A percentile compares a stretch with the other conserved stretches of the same genome.
Conservation (phyloP, 1,284 basidiomycete genomes). For the Malassezia pachydermatis region DNA sequence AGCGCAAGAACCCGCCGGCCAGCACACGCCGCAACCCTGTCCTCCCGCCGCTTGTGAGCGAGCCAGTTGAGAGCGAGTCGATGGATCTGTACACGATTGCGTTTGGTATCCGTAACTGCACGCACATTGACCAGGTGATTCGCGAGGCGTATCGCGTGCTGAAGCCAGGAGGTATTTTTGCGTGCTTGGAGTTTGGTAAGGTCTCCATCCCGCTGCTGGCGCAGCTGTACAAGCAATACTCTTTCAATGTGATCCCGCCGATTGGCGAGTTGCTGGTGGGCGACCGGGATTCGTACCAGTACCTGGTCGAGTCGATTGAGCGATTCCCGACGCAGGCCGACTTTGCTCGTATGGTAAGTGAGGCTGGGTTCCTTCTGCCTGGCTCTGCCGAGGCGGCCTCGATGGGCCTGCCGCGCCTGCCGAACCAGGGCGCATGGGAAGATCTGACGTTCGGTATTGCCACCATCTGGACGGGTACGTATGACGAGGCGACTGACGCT, state of each 20-base stretch:
- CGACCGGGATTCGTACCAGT: slow-evolving; percentile 81
- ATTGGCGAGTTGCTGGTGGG: slow-evolving; percentile 90
- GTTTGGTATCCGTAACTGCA: slow-evolving; percentile 97
- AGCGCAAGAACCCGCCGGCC: slow-evolving; percentile 19
- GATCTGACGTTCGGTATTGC: slow-evolving; percentile 45
- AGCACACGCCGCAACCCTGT: slow-evolving; percentile 27
- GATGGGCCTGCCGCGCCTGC: slow-evolving; percentile 30
- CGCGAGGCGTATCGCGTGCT: slow-evolving; percentile 84
- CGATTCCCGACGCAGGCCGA: slow-evolving; percentile 80
- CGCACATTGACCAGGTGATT: slow-evolving; percentile 77
- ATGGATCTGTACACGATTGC: slow-evolving; percentile 97
- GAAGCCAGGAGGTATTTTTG: slow-evolving; percentile 90
- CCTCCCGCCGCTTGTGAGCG: slow-evolving; percentile 35
- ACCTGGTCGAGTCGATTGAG: slow-evolving; percentile 93
- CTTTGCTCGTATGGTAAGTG: slow-evolving; percentile 68
- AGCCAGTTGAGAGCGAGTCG: slow-evolving; percentile 52
- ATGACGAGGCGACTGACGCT: not conserved
- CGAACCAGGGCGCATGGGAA: slow-evolving; percentile 39
- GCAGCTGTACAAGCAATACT: slow-evolving; percentile 87
- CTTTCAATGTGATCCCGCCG: slow-evolving; percentile 88
- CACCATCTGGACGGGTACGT: slow-evolving; percentile 41
- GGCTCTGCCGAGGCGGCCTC: slow-evolving; percentile 32
- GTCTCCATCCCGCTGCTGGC: slow-evolving; percentile 78
- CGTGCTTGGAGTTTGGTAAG: slow-evolving; percentile 91
- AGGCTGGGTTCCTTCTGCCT: slow-evolving; percentile 49